These are phyloP conservation scores for Exutisphaerella laricina DNA, from an alignment of 2,329 filamentous ascomycete species.

Conservation along the genomic window DNA sequence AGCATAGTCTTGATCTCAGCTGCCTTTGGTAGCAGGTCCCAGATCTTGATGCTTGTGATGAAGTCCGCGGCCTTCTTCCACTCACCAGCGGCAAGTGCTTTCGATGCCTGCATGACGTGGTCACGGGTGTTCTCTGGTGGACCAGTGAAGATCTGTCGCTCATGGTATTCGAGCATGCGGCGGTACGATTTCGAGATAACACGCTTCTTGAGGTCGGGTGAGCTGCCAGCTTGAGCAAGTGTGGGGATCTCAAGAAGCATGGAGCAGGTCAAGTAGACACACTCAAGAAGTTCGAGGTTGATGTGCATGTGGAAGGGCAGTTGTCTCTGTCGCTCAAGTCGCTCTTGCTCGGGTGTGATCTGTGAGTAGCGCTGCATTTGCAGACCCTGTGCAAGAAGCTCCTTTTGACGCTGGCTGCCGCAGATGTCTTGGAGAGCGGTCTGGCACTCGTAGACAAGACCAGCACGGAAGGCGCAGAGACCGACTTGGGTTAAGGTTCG, in stretches of 20 bases:
- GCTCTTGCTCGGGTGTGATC: conserved; percentile 95
- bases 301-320: conserved; percentile 99
- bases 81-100: conserved; percentile 91
- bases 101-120: conserved; percentile 98
- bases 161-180: conserved; percentile 98
- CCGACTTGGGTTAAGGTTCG: conserved; percentile 95
- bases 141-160: conserved; percentile 97
- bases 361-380: conserved; percentile 97
- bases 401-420: conserved; percentile 94
- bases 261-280: conserved; percentile 96
- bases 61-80: conserved; percentile 96
- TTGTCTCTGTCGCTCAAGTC: conserved; percentile 92
- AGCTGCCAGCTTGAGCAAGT: conserved; percentile 91
- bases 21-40: conserved; percentile 91
- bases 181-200: conserved; percentile 99
- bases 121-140: conserved; percentile 98
- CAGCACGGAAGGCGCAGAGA: conserved; percentile 95
- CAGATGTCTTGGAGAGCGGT: conserved; percentile 98
- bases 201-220: conserved; percentile 93
- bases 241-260: conserved; percentile 99
- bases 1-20: conserved; percentile 97
- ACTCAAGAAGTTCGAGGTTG: conserved; percentile 96
- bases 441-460: conserved; percentile 94
- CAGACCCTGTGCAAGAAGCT: conserved; percentile 93
- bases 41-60: conserved; percentile 98